A percentile compares a stretch with the other conserved stretches of the same genome.
These are phyloP conservation scores for Rubroboletus satanas DNA, from an alignment of 768 basidiomycete species.

Conservation along the genomic window DNA sequence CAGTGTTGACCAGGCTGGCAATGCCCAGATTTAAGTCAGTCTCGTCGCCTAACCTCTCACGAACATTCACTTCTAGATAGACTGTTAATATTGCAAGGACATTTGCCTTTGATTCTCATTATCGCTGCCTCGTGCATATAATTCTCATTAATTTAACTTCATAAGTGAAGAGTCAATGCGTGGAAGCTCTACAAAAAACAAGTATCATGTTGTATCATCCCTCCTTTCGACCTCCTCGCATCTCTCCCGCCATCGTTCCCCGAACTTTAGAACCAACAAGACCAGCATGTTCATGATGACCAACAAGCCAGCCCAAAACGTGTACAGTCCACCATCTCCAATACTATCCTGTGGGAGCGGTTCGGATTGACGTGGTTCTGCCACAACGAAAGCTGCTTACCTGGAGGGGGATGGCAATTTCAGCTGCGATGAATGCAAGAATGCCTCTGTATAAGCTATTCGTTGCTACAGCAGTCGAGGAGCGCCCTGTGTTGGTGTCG, in stretches of 20 bases:
- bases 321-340: conserved; percentile 32
- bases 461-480: conserved; percentile 68
- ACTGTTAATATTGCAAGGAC: neutral
- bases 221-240: conserved; percentile 43
- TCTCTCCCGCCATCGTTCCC: conserved; percentile 53
- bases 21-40: conserved; percentile 41
- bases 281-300: conserved; percentile 49
- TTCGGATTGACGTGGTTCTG: neutral
- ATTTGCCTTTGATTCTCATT: neutral
- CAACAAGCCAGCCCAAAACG: conserved; percentile 50
- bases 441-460: conserved; percentile 76
- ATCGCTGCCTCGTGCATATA: neutral
- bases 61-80: neutral
- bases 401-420: conserved; percentile 78
- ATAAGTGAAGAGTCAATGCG: neutral
- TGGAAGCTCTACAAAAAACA: neutral
- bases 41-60: neutral
- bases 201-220: neutral
- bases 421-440: conserved; percentile 64
- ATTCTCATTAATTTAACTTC: conserved; percentile 3
- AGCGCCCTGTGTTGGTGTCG: conserved; percentile 79
- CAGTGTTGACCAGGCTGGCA: conserved; percentile 49
- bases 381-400: neutral
- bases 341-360: conserved; percentile 14
- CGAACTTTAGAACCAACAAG: conserved; percentile 56